Conservation (phyloP, 2,329 filamentous ascomycete genomes). For the Aspergillus unguis region DNA sequence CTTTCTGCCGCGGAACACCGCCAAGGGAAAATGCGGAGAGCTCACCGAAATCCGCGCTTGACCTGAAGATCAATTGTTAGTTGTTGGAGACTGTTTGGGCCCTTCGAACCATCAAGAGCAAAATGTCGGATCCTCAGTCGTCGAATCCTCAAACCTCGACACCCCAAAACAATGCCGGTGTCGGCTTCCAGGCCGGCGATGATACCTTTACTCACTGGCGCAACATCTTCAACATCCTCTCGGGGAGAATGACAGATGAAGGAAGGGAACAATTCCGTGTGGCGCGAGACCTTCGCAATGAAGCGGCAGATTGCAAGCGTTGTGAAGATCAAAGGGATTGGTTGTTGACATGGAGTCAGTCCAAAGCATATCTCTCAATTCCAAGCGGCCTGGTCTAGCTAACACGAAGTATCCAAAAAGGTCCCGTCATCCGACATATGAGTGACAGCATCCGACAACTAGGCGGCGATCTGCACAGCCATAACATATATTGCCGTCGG, state of each 20-base stretch:
- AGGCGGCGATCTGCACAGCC: constrained; percentile 68
- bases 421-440: constrained; percentile 83
- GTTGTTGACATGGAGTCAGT: constrained; percentile 68
- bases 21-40: constrained; percentile 25
- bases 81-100: neutral
- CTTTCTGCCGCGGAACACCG: constrained; percentile 32
- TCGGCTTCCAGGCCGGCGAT: constrained; percentile 40
- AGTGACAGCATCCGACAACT: constrained; percentile 74
- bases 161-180: constrained; percentile 26
- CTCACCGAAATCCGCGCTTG: constrained; percentile 15
- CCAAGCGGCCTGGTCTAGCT: neutral
- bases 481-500: constrained; percentile 77
- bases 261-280: constrained; percentile 74
- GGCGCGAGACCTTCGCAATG: constrained; percentile 70
- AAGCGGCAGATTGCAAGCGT: constrained; percentile 71
- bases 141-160: constrained; percentile 17
- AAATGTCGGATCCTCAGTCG: constrained; percentile 32
- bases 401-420: constrained; percentile 25
- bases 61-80: constrained; percentile 5
- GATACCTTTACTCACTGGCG: constrained; percentile 60
- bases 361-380: neutral
- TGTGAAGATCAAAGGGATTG: constrained; percentile 83
- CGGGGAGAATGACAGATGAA: constrained; percentile 66
- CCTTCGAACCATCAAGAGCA: constrained; percentile 1
- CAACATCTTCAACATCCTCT: constrained; percentile 81